Evolutionary conservation across 306 rosid species (phyloP).

Genomic region (Fagus sylvatica): DNA sequence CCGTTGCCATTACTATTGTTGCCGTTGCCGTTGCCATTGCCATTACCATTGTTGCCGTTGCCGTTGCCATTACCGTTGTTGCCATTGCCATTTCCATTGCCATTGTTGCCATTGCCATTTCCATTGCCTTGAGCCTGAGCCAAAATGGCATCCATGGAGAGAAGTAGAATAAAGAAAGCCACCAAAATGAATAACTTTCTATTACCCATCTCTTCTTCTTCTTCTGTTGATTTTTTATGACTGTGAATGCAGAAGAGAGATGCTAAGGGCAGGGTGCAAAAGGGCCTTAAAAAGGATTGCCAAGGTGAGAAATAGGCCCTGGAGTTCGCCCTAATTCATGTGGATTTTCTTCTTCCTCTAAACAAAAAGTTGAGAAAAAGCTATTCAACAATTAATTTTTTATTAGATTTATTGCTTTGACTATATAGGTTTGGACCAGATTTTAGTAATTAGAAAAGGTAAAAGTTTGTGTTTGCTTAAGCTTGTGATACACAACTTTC

Average conservation of each 20-base stretch:
- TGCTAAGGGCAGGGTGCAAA: conserved; percentile 8
- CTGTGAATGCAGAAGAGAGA: conserved; percentile 14
- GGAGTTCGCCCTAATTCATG: conserved; percentile 45
- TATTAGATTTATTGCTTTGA: not conserved
- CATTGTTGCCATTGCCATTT: not conserved
- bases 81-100: not conserved
- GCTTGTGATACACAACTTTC: not conserved
- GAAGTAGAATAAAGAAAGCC: conserved; percentile 41
- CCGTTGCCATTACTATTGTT: too few species aligned
- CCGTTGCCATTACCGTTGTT: not conserved
- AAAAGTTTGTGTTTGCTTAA: not conserved
- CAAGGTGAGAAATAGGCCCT: conserved; percentile 4
- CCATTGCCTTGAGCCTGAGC: conserved; percentile 26
- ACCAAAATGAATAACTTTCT: conserved; percentile 29
- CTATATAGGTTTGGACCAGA: not conserved
- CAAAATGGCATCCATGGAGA: conserved; percentile 39
- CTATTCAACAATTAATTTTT: not conserved
- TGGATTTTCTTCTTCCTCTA: conserved; percentile 4
- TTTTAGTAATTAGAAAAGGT: not conserved
- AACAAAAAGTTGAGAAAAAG: not conserved
- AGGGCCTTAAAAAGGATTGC: conserved; percentile 18
- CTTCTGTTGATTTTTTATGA: conserved; percentile 22
- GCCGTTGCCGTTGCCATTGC: too few species aligned
- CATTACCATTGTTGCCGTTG: not conserved
- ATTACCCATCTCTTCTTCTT: conserved; percentile 44